These are phyloP conservation scores for Phytophthora nicotianae DNA, from an alignment of 352 stramenopile species.

Conservation along the genomic window DNA sequence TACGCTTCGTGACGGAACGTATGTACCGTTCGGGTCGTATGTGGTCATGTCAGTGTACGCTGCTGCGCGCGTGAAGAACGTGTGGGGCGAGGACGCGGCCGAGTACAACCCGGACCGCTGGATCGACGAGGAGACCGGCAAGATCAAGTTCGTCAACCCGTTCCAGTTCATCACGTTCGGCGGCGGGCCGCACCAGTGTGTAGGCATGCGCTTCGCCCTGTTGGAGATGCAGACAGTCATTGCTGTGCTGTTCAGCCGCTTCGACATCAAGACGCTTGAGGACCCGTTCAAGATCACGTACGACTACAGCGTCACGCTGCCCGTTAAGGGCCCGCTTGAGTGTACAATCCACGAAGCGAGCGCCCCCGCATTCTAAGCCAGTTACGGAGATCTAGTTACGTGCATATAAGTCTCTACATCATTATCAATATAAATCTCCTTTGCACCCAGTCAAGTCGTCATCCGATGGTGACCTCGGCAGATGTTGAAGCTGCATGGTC, in stretches of 20 bases:
- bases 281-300: conserved; percentile 49
- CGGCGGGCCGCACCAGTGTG: conserved; percentile 55
- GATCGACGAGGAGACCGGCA: conserved; percentile 45
- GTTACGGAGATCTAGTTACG: background rate
- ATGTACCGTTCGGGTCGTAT: conserved; percentile 43
- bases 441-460: background rate
- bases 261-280: conserved; percentile 42
- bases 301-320: conserved; percentile 45
- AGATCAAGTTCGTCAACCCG: conserved; percentile 45
- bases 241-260: conserved; percentile 43
- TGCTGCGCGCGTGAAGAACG: conserved; percentile 43
- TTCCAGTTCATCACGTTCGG: conserved; percentile 70
- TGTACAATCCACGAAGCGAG: conserved; percentile 28
- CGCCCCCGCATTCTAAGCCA: conserved; percentile 27
- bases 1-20: conserved; percentile 67
- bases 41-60: conserved; percentile 61
- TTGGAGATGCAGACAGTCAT: conserved; percentile 58
- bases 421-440: conserved; percentile 8
- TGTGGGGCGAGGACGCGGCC: conserved; percentile 62
- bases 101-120: conserved; percentile 56
- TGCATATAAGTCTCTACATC: conserved; percentile 2
- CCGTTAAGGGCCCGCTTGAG: conserved; percentile 41
- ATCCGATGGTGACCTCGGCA: background rate
- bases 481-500: conserved; percentile 2
- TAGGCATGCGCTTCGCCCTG: conserved; percentile 54